Evolutionary conservation across 148 eudicot genomes (phyloP).

Genomic region (Fagopyrum homotropicum): DNA sequence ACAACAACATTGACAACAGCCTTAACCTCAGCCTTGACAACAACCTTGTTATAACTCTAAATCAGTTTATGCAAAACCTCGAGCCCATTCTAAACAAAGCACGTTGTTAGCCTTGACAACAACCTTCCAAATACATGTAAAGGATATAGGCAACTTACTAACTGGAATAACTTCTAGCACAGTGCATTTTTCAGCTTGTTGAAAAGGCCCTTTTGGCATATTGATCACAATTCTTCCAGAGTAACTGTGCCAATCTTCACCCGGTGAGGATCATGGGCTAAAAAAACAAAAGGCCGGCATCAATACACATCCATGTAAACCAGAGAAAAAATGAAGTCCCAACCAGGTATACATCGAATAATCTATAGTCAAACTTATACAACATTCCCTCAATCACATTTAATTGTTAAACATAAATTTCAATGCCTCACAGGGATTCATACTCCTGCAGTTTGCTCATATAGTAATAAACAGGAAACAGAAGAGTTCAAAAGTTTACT

Average conservation of each 20-base stretch:
- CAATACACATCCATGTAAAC: neutral
- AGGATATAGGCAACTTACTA: no score
- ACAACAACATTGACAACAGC: no score
- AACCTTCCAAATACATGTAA: no score
- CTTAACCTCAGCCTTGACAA: no score
- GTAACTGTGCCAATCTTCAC: slow-evolving; percentile 46
- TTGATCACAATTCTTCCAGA: slow-evolving; percentile 57
- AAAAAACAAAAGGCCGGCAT: neutral
- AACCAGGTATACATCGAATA: neutral
- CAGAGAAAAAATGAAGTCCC: slow-evolving; percentile 4
- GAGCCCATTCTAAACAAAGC: no score
- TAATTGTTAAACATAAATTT: neutral
- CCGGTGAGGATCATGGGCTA: slow-evolving; percentile 27
- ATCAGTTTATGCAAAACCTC: no score
- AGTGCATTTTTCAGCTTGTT: no score
- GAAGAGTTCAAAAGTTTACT: neutral
- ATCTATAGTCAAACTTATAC: neutral
- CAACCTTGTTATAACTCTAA: no score
- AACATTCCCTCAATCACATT: neutral
- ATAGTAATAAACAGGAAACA: neutral
- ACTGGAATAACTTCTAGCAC: no score
- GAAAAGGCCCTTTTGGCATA: slow-evolving; percentile 93
- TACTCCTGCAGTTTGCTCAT: neutral
- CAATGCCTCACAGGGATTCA: neutral
- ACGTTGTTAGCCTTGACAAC: no score